Percentiles rank a stretch among this genome's conserved stretches.
Conservation (phyloP, 805 yeast genomes). For the Zygotorulaspora danielsina region DNA sequence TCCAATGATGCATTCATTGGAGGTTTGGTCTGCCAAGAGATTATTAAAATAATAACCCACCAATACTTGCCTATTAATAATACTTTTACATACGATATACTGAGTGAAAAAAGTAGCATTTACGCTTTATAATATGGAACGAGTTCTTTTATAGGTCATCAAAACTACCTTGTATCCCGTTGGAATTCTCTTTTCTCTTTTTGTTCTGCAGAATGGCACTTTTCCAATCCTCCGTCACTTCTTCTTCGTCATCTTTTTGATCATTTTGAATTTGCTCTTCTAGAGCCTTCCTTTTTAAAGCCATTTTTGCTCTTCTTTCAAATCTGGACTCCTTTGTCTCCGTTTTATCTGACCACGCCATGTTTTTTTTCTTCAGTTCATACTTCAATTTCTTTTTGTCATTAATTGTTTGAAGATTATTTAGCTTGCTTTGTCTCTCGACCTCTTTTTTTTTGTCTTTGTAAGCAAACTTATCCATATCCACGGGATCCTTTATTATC, state of each 20-base stretch:
- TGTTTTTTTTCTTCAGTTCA: slow-evolving; percentile 48
- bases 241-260: slow-evolving; percentile 40
- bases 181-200: slow-evolving; percentile 45
- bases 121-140: slow-evolving; percentile 37
- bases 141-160: slow-evolving; percentile 48
- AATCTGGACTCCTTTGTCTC: slow-evolving; percentile 58
- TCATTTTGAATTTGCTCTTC: slow-evolving; percentile 45
- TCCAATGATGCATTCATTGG: slow-evolving; percentile 45
- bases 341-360: slow-evolving; percentile 75
- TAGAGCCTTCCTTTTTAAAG: slow-evolving; percentile 54
- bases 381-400: slow-evolving; percentile 40
- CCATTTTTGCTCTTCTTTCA: slow-evolving; percentile 61
- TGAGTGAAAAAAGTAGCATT: slow-evolving; percentile 45
- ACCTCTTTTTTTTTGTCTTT: slow-evolving; percentile 61
- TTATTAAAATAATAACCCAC: slow-evolving; percentile 64
- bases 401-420: slow-evolving; percentile 39
- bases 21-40: slow-evolving; percentile 84
- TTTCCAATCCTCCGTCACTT: slow-evolving; percentile 78
- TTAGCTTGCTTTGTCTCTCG: slow-evolving; percentile 54
- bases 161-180: slow-evolving; percentile 52
- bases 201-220: slow-evolving; percentile 65
- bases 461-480: slow-evolving; percentile 65
- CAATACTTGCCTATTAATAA: slow-evolving; percentile 81
- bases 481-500: slow-evolving; percentile 54
- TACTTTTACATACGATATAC: slow-evolving; percentile 68